Conservation (phyloP, 805 yeast species). For the Metschnikowia matae region DNA sequence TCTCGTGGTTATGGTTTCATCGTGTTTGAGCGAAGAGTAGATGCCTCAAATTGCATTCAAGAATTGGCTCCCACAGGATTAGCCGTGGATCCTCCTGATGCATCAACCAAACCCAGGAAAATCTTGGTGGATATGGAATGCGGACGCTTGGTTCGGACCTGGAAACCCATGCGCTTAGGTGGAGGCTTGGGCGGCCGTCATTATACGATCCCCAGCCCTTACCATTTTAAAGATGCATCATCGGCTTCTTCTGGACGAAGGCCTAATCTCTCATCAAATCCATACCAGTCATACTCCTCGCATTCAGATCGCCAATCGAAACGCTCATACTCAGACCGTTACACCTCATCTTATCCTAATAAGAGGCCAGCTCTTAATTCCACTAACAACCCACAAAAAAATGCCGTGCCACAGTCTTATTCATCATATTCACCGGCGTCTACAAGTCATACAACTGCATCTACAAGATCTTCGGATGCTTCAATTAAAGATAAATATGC, state of each 20-base stretch:
- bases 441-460: not conserved
- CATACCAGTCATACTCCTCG: slow-evolving; percentile 11
- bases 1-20: slow-evolving; percentile 85
- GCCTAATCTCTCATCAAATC: slow-evolving; percentile 14
- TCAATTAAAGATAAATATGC: slow-evolving; percentile 25
- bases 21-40: slow-evolving; percentile 57
- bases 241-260: slow-evolving; percentile 33
- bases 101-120: slow-evolving; percentile 44
- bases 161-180: slow-evolving; percentile 75
- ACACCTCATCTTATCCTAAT: slow-evolving; percentile 4
- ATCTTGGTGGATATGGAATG: slow-evolving; percentile 71
- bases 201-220: slow-evolving; percentile 39
- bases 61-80: slow-evolving; percentile 48
- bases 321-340: slow-evolving; percentile 12
- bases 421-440: not conserved
- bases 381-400: not conserved
- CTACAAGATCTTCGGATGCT: slow-evolving; percentile 9
- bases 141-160: slow-evolving; percentile 59
- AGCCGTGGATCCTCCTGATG: slow-evolving; percentile 19
- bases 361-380: slow-evolving; percentile 10
- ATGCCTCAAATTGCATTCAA: slow-evolving; percentile 58
- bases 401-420: not conserved
- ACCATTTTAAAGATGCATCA: slow-evolving; percentile 26
- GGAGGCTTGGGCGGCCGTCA: slow-evolving; percentile 93
- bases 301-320: slow-evolving; percentile 7